Evolutionary conservation across 768 basidiomycete genomes (phyloP).

Genomic region (Trametes elegans): DNA sequence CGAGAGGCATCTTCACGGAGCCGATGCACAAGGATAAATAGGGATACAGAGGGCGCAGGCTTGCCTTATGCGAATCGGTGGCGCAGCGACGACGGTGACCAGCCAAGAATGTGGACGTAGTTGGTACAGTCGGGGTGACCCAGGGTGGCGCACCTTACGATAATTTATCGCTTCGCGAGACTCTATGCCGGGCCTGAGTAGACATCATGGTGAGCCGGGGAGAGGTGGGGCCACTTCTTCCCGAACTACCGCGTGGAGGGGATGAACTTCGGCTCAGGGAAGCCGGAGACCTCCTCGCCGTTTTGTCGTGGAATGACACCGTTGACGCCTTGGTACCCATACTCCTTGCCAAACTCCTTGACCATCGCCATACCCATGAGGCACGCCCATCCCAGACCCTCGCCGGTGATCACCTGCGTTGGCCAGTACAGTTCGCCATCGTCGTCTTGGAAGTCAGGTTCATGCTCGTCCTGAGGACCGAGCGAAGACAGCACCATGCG

Average conservation of each 20-base stretch:
- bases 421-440: conserved; percentile 89
- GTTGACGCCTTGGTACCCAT: conserved; percentile 69
- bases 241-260: conserved; percentile 4
- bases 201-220: not conserved
- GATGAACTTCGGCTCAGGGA: conserved; percentile 8
- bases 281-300: conserved; percentile 10
- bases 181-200: conserved; percentile 1
- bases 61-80: not conserved
- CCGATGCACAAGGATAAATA: conserved; percentile 2
- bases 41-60: conserved; percentile 7
- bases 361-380: conserved; percentile 86
- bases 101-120: not conserved
- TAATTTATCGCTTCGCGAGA: not conserved
- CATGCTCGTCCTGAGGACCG: conserved; percentile 64
- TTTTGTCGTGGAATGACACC: conserved; percentile 65
- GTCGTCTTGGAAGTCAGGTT: conserved; percentile 82
- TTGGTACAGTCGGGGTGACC: not conserved
- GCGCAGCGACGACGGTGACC: not conserved
- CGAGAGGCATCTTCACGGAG: not conserved
- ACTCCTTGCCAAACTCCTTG: conserved; percentile 72
- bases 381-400: conserved; percentile 86
- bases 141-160: not conserved
- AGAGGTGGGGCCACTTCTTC: not conserved
- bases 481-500: conserved; percentile 69
- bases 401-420: conserved; percentile 65